Conservation (phyloP, 129 eudicot genomes). For the Artemisia annua region DNA sequence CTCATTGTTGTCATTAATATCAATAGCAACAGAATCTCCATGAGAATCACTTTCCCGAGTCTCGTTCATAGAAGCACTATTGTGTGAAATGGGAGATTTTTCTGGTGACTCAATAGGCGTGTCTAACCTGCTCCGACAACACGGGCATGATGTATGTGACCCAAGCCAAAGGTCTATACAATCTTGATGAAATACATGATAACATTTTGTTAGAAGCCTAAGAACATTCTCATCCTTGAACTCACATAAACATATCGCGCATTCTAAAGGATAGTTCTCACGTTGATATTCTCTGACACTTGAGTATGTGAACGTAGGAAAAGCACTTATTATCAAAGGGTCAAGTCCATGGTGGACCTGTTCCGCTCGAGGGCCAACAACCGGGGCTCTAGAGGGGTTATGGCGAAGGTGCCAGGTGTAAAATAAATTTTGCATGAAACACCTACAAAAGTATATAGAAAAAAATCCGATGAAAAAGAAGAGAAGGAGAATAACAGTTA, state of each 20-base stretch:
- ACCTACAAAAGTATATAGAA: slow-evolving; percentile 59
- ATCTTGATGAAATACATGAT: slow-evolving; percentile 80
- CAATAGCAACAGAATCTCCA: slow-evolving; percentile 37
- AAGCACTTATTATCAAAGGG: slow-evolving; percentile 43
- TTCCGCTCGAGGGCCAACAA: slow-evolving; percentile 6
- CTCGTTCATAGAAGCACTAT: slow-evolving; percentile 1
- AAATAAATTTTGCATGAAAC: slow-evolving; percentile 55
- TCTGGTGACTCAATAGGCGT: slow-evolving; percentile 23
- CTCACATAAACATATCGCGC: slow-evolving; percentile 78
- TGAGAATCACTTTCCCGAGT: slow-evolving; percentile 25
- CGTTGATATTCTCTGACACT: slow-evolving; percentile 53
- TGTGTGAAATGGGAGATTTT: slow-evolving; percentile 22
- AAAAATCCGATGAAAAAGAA: slow-evolving; percentile 61
- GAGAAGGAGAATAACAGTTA: slow-evolving; percentile 53
- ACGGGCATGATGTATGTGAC: slow-evolving; percentile 74
- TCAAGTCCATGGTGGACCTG: slow-evolving; percentile 45
- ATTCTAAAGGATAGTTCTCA: slow-evolving; percentile 67
- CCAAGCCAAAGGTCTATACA: slow-evolving; percentile 87
- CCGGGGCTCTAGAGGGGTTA: slow-evolving; percentile 20
- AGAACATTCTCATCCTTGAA: slow-evolving; percentile 52
- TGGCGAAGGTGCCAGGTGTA: slow-evolving; percentile 37
- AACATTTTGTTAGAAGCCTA: slow-evolving; percentile 55
- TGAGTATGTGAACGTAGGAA: slow-evolving; percentile 66
- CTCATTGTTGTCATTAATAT: slow-evolving; percentile 43
- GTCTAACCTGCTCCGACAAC: slow-evolving; percentile 66